phyloP scores from a whole-genome alignment of 2,329 filamentous ascomycete species.

The Cladophialophora yegresii region DNA sequence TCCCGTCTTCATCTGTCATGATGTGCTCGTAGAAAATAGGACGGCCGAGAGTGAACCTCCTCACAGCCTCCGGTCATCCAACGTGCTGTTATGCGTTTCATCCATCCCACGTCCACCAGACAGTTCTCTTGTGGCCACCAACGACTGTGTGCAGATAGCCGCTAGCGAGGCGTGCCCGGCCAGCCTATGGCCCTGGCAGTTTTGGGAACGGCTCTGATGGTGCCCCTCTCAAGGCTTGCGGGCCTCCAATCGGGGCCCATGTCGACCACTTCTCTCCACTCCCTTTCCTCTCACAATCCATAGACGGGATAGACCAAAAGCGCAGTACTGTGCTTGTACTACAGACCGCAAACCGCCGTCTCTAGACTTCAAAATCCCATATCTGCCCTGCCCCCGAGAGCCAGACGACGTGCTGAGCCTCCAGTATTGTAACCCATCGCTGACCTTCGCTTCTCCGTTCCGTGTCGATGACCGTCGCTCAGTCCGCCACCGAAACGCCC shows the following conservation, averaged over 20 bases:
- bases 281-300: slow-evolving; percentile 9
- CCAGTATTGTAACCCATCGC: neutral
- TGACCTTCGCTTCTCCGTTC: neutral
- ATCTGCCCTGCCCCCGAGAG: neutral
- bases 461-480: neutral
- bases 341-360: slow-evolving; percentile 11
- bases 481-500: slow-evolving; percentile 4
- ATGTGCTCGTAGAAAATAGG: neutral
- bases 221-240: slow-evolving; percentile 9
- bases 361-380: slow-evolving; percentile 1
- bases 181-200: slow-evolving; percentile 15
- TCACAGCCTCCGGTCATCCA: neutral
- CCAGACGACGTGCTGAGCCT: neutral
- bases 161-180: slow-evolving; percentile 12
- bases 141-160: slow-evolving; percentile 13
- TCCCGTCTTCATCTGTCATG: neutral
- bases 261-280: slow-evolving; percentile 12
- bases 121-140: slow-evolving; percentile 1
- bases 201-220: slow-evolving; percentile 1
- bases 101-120: slow-evolving; percentile 8
- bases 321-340: slow-evolving; percentile 8
- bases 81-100: slow-evolving; percentile 4
- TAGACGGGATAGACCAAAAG: slow-evolving; percentile 8
- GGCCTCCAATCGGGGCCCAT: slow-evolving; percentile 25
- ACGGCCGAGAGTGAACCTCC: neutral